Conservation (phyloP, 2,329 filamentous ascomycete genomes). For the Nigrograna mackinnonii region DNA sequence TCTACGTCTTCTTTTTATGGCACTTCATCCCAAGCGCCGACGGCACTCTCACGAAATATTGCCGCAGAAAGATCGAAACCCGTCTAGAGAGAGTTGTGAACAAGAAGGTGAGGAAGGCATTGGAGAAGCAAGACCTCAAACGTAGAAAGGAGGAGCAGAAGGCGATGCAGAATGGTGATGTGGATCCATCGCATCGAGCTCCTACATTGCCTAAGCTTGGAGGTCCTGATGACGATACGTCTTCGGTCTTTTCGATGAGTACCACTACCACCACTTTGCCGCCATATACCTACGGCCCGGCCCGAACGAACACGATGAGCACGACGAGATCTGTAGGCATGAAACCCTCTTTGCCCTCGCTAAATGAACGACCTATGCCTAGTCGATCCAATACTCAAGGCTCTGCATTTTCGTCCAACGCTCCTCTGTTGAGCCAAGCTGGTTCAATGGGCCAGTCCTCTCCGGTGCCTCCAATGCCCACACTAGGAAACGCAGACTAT, state of each 20-base stretch:
- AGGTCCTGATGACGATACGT: slow-evolving; percentile 45
- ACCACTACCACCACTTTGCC: slow-evolving; percentile 47
- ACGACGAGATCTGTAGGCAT: slow-evolving; percentile 28
- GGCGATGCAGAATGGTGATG: slow-evolving; percentile 51
- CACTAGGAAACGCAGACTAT: slow-evolving; percentile 30
- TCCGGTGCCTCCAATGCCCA: slow-evolving; percentile 33
- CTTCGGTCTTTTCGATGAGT: slow-evolving; percentile 34
- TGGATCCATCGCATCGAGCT: slow-evolving; percentile 23
- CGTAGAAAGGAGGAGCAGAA: slow-evolving; percentile 46
- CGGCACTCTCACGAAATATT: slow-evolving; percentile 81
- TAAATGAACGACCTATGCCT: slow-evolving; percentile 41
- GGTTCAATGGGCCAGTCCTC: slow-evolving; percentile 59
- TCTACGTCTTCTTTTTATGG: slow-evolving; percentile 89
- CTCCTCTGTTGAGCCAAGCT: slow-evolving; percentile 64
- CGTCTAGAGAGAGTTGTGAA: slow-evolving; percentile 83
- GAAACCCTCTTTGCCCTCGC: slow-evolving; percentile 48
- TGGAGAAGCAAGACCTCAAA: slow-evolving; percentile 72
- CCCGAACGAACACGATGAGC: slow-evolving; percentile 56
- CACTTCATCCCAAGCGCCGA: slow-evolving; percentile 86
- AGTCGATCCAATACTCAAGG: slow-evolving; percentile 55
- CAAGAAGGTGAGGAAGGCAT: slow-evolving; percentile 83
- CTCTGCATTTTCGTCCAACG: slow-evolving; percentile 63
- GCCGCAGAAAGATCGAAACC: slow-evolving; percentile 87
- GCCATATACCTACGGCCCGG: slow-evolving; percentile 56
- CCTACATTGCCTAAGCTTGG: slow-evolving; percentile 47